phyloP scores from a whole-genome alignment of 441 rosid species.

The Mallotus repandus region DNA sequence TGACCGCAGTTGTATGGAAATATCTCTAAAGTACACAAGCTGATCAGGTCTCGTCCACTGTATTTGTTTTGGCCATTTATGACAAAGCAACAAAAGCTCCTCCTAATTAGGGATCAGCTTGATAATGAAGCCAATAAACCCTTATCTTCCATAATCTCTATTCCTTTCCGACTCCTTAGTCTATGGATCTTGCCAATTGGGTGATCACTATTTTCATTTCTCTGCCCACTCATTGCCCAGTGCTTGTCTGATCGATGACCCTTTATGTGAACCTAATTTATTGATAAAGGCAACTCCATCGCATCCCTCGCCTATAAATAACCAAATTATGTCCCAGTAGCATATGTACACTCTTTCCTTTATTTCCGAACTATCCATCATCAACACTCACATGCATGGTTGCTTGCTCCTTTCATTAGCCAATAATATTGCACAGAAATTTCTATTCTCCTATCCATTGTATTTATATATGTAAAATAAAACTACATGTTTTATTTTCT shows the following conservation, averaged over 20 bases:
- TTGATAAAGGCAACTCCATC: constrained; percentile 26
- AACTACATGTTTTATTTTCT: no score
- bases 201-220: background rate
- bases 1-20: constrained; percentile 25
- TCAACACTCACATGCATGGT: constrained; percentile 30
- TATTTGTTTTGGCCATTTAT: constrained; percentile 41
- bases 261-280: constrained; percentile 30
- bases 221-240: background rate
- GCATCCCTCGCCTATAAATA: constrained; percentile 13
- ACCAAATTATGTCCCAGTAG: constrained; percentile 3
- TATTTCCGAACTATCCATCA: constrained; percentile 19
- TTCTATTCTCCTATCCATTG: no score
- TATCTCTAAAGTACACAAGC: constrained; percentile 29
- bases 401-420: constrained; percentile 1
- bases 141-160: constrained; percentile 8
- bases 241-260: constrained; percentile 4
- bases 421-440: no score
- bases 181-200: background rate
- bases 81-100: constrained; percentile 39
- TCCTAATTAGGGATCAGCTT: constrained; percentile 13
- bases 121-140: constrained; percentile 19
- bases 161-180: background rate
- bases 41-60: constrained; percentile 32
- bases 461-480: no score
- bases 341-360: constrained; percentile 23